Conservation (phyloP, 2,329 filamentous ascomycete species). For the Xylaria sp. region DNA sequence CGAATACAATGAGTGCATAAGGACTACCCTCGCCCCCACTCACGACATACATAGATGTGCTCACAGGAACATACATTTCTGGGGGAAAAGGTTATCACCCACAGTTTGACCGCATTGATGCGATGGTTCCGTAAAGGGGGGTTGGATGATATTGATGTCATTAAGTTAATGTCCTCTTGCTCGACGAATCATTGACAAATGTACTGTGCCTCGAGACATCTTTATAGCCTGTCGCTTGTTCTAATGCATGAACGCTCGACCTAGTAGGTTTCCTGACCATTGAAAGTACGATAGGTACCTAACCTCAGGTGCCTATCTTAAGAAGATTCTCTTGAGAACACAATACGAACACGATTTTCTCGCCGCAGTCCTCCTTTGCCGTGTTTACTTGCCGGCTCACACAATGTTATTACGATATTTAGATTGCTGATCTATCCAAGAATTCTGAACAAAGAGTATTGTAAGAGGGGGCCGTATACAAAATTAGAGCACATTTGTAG, state of each 20-base stretch:
- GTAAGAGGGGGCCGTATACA: neutral
- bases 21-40: conserved; percentile 17
- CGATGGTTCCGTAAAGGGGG: neutral
- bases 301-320: neutral
- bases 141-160: neutral
- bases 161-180: neutral
- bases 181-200: neutral
- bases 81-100: neutral
- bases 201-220: neutral
- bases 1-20: conserved; percentile 18
- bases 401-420: neutral
- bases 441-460: neutral
- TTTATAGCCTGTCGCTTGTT: neutral
- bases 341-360: neutral
- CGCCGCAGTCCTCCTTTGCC: neutral
- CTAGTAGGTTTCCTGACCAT: neutral
- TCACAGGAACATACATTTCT: conserved; percentile 5
- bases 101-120: neutral
- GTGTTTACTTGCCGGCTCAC: neutral
- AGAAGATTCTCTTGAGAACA: neutral
- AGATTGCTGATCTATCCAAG: neutral
- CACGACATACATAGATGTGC: neutral
- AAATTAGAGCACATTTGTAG: neutral
- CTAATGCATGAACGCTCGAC: neutral
- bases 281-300: neutral